Evolutionary conservation across 2,329 filamentous ascomycete species (phyloP), one percentile per base, ranked within the genome.

Genomic region (Polychaeton citri): DNA sequence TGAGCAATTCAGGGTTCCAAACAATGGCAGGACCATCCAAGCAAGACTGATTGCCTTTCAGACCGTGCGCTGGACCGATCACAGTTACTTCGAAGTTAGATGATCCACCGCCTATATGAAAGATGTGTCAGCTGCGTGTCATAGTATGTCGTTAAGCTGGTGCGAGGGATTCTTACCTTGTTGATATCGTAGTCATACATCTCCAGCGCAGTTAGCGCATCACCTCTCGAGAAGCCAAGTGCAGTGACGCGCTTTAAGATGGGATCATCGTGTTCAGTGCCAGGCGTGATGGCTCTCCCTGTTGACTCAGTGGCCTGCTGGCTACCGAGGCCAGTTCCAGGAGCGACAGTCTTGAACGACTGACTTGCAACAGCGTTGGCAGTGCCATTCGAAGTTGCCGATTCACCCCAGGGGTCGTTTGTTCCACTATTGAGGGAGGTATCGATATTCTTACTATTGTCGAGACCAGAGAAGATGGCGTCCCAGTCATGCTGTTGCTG

Each of bases 121-220:
- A n/a, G n/a, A n/a, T n/a, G n/a, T n/a, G n/a, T n/a, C n/a, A n/a
- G n/a, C n/a, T n/a, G n/a, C n/a, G n/a, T n/a, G n/a, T n/a, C n/a
- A n/a, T n/a, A n/a, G n/a, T n/a, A n/a, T n/a, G n/a, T n/a, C n/a
- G n/a, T n/a, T n/a, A n/a, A n/a, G n/a, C n/a, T n/a, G n/a, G n/a
- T n/a, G n/a, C n/a, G n/a, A n/a, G n/a, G n/a, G n/a, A n/a, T 28
- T 66, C 76, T 64, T 63, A 94, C 88, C 74, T 83, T 85, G 61
- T 94, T 86, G 55, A 95, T 71, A 58, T 95, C 90, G 62, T 96
- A 95, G 63, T 96, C 86, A 57, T 82, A 94, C 59, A 88, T 87
- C 66, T 96, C 88, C 54, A 96, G 63, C 17, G 90, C 88, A 34
- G 69, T 68, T 21, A 95, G 63, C 12, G 85, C 81, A 34, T 83